phyloP scores from a whole-genome alignment of 2,329 filamentous ascomycete genomes.

The Pseudogymnoascus sp. region DNA sequence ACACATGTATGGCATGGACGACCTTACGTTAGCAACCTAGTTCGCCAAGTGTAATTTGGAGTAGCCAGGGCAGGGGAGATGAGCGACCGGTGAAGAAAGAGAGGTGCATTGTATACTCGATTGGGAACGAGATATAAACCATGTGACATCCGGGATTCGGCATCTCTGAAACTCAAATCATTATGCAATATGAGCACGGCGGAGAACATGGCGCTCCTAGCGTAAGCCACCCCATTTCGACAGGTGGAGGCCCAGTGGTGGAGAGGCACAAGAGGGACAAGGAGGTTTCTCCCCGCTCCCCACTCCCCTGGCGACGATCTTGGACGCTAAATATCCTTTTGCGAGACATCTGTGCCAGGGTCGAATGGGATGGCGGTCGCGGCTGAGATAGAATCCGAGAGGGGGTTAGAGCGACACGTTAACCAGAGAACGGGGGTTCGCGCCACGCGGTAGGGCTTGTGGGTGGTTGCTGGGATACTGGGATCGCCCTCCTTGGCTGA shows the following conservation, averaged over 20 bases:
- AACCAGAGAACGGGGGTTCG: not conserved
- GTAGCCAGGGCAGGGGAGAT: not conserved
- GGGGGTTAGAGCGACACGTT: not conserved
- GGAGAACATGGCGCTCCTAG: not conserved
- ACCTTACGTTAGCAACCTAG: not conserved
- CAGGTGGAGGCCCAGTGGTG: not conserved
- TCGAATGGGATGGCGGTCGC: not conserved
- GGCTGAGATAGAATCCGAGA: constrained; percentile 2
- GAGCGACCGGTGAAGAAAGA: not conserved
- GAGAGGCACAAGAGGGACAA: not conserved
- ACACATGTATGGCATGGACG: not conserved
- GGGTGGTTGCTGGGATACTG: not conserved
- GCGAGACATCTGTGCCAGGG: constrained; percentile 2
- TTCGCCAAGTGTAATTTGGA: not conserved
- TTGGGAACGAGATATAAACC: not conserved
- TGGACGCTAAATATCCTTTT: not conserved
- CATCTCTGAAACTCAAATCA: constrained; percentile 5
- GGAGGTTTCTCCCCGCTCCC: not conserved
- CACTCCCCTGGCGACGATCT: constrained; percentile 4
- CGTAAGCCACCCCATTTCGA: not conserved
- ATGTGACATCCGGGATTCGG: not conserved
- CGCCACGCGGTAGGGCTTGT: not conserved
- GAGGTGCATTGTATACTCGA: not conserved
- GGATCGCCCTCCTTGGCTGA: not conserved
- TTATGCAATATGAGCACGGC: not conserved